Evolutionary conservation across 495 filamentous ascomycete species (phyloP), one percentile per base, ranked within the genome.

Genomic region (Oleoguttula mirabilis): DNA sequence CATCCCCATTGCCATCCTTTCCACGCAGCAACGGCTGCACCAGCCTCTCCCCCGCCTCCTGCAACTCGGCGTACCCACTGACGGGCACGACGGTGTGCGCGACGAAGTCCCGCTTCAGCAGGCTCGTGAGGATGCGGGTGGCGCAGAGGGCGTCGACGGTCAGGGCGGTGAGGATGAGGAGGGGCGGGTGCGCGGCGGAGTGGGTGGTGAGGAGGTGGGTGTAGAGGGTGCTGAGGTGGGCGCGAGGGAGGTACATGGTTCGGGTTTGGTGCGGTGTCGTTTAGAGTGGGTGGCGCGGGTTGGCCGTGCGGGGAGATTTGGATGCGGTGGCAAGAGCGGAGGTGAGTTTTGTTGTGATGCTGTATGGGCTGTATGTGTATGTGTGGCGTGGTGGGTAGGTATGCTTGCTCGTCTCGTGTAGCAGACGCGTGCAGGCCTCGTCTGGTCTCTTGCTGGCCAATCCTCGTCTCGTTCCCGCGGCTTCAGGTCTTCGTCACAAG

Each of bases 61-160:
- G 67, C 27, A 98, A 78, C 55, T 96, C 90, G 48, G 76, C 79
- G 77, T 95, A 95, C 23, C 90, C 90, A 12, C 82, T 73, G 25
- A 98, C 79, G 3, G 92, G 90, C 52, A 93, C 84, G 47, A 96
- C 93, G 68, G 94, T 95, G 64, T 96, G 88, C n/a, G 80, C 80
- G 50, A 98, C 92, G 58, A 88, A 96, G 68, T 98, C 90, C 67
- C 85, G 81, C 67, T 88, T 94, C 37, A 98, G 70, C 14, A 96
- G 72, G 11, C 77, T 72, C 1, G 90, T 90, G 12, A 98, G 74
- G 41, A 98, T 96, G 38, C 88, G 86, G 55, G 85, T 88, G 38
- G 88, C 92, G 64, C 90, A 96, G 25, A 98, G 77, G 38, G 88
- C 82, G 67, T 98, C 90, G 33, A 88, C 84, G 59, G 94, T 90